Conservation (phyloP, 169 alveolate species). For the Plasmodium billcollinsi region DNA sequence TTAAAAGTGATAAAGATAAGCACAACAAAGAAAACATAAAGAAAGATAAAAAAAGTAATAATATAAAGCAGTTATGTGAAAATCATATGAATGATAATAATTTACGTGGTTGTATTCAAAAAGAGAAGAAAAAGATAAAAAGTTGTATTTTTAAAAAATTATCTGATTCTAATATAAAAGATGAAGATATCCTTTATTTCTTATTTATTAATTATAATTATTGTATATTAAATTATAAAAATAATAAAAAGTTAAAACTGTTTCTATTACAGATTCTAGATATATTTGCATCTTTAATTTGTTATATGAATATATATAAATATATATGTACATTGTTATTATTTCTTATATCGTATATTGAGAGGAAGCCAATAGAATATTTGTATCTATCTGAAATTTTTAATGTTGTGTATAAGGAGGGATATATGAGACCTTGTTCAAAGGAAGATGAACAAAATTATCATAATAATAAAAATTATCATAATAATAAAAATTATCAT, state of each 20-base stretch:
- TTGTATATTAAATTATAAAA: constrained; percentile 38
- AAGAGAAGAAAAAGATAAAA: background rate
- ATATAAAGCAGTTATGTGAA: background rate
- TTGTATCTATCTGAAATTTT: background rate
- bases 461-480: no score
- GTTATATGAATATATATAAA: constrained; percentile 44
- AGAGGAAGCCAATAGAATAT: constrained; percentile 24
- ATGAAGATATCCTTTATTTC: constrained; percentile 31
- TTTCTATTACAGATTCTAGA: constrained; percentile 22
- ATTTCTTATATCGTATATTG: constrained; percentile 28
- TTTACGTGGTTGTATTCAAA: background rate
- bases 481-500: no score
- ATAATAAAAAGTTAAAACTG: background rate
- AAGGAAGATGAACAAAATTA: no score
- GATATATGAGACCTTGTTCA: background rate
- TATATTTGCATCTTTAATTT: constrained; percentile 13
- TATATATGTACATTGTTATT: constrained; percentile 30
- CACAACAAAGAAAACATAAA: constrained; percentile 7
- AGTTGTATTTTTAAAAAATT: background rate
- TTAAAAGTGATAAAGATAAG: constrained; percentile 4
- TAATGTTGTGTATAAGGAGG: background rate
- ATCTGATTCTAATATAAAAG: background rate
- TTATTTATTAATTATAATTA: constrained; percentile 64
- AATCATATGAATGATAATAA: background rate
- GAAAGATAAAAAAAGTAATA: background rate